These are phyloP conservation scores for Penicillium cataractarum DNA, from an alignment of 495 filamentous ascomycete genomes.

Conservation along the genomic window DNA sequence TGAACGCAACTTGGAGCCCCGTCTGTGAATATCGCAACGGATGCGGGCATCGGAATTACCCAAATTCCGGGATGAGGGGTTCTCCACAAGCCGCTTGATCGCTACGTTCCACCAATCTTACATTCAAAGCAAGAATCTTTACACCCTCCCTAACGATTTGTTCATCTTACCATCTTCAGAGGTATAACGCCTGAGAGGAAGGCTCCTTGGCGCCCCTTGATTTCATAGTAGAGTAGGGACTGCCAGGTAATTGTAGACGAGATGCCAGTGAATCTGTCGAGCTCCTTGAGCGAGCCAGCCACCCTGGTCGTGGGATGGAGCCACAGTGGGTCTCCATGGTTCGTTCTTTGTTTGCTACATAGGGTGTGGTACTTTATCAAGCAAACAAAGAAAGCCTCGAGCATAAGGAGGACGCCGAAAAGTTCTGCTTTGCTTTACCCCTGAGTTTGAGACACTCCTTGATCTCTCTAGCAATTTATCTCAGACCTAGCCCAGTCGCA, in stretches of 20 bases:
- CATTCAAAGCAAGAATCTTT: no score
- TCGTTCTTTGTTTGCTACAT: slow-evolving; percentile 6
- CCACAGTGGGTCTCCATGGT: background rate
- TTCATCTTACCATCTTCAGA: background rate
- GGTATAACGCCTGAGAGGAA: background rate
- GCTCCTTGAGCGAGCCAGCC: background rate
- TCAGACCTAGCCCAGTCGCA: background rate
- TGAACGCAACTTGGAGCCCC: no score
- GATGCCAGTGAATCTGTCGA: slow-evolving; percentile 1
- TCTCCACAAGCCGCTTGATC: background rate
- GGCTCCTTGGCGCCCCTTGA: background rate
- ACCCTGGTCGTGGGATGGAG: background rate
- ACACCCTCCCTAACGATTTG: background rate
- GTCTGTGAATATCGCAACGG: background rate
- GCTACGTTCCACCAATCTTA: no score
- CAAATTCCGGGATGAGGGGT: background rate
- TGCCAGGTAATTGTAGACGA: background rate
- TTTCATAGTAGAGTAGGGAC: background rate
- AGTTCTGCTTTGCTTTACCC: background rate
- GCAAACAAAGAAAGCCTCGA: slow-evolving; percentile 11
- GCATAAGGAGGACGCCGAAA: background rate
- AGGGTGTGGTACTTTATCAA: slow-evolving; percentile 4
- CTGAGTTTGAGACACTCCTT: background rate
- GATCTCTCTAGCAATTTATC: background rate
- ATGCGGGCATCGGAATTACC: background rate